Evolutionary conservation across 192 early-diverging fungal genomes (phyloP), one percentile per base, ranked within the genome.

Genomic region (Backusella tuberculispora): DNA sequence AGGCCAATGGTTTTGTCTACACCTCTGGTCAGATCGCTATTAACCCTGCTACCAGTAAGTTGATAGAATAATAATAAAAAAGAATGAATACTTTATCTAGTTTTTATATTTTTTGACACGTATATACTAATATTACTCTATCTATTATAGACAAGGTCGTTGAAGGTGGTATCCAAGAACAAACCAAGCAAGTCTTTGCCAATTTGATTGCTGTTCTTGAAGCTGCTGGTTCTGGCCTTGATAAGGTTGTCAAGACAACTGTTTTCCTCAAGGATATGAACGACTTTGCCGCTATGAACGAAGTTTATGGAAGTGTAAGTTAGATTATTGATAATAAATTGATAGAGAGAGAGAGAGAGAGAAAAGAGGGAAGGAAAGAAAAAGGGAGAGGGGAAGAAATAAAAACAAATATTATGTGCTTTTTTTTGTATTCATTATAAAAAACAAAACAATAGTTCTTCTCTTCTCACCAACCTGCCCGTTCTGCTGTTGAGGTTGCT

Each of bases 181-280:
- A 80, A 66, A 80, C 78, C 45, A 72, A 82, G 26, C 93, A 92
- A 85, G 87, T 85, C 21, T 78, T 99, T 76, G 90, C 83, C 80
- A 99, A 99, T 85, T 83, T 98, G 68, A 77, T 86, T 73, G 93
- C 91, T 2, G 94, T 99, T 64, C 86, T 99, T 40, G 87, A 92
- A 78, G 94, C 90, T 12, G 86, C 93, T 43, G 88, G 92, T 69
- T 90, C 94, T 71, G 87, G 87, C 45, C 87, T 98, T 40, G 87
- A 93, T 48, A 89, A 93, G 72, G 93, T 98, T 15, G 91, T 98
- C 81, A 99, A 99, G 88, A 97, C 96, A 26, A 98, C 96, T 19
- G 96, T 97, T 63, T 99, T 98, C 82, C 77, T 99, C 44, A 93
- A 95, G 83, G 89, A 90, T 78, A 94, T 94, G 88, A 93, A 94